Evolutionary conservation across 345 rosid species (phyloP).

Genomic region (Viola odorata): DNA sequence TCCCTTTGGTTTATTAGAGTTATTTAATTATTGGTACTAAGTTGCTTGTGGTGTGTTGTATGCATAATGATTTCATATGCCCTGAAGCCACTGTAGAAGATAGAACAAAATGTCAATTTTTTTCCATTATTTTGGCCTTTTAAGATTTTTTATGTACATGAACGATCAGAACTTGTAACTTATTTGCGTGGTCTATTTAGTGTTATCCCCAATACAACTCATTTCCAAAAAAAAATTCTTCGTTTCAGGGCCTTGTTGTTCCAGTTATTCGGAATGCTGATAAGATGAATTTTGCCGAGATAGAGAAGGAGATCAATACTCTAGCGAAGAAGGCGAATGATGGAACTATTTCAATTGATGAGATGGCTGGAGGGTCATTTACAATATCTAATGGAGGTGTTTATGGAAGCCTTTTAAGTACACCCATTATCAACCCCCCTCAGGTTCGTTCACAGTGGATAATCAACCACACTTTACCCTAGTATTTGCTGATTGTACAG

Average conservation of each 20-base stretch:
- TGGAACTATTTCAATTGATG: conserved; percentile 92
- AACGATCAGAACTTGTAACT: no score
- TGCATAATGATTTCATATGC: no score
- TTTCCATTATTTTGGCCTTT: no score
- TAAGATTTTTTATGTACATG: no score
- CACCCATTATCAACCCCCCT: conserved; percentile 99
- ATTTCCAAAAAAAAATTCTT: not conserved
- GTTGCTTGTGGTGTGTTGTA: no score
- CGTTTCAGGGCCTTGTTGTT: conserved; percentile 73
- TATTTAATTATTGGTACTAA: no score
- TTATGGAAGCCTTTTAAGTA: conserved; percentile 92
- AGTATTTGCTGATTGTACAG: no score
- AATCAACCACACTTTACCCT: not conserved
- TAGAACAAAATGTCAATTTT: no score
- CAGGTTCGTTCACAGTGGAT: conserved; percentile 41
- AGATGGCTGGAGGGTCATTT: conserved; percentile 98
- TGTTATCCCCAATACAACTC: not conserved
- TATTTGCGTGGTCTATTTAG: not conserved
- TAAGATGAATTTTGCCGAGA: conserved; percentile 76
- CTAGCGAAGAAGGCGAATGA: conserved; percentile 90
- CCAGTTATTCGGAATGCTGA: conserved; percentile 71
- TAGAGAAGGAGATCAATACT: conserved; percentile 82
- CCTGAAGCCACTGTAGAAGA: no score
- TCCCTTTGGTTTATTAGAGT: no score
- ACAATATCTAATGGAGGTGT: conserved; percentile 84